Percentiles rank a stretch among this genome's conserved stretches.
phyloP scores from a whole-genome alignment of 2,329 filamentous ascomycete species.

The Ceratocystis ficicola region DNA sequence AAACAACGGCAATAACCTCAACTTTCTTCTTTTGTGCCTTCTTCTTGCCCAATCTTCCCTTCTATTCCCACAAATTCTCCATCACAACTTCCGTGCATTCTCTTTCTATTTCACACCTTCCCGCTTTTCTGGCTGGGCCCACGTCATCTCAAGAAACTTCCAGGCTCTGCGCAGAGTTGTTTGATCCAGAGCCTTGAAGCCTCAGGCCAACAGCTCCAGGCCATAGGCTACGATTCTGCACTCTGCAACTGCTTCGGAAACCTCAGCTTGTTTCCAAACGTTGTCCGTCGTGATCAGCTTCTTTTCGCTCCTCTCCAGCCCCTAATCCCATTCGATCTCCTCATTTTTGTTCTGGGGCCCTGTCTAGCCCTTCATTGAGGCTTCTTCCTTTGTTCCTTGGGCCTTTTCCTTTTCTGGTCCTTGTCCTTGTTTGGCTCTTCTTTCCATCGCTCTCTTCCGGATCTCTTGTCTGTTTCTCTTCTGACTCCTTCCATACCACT shows the following conservation, averaged over 20 bases:
- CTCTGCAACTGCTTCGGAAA: neutral
- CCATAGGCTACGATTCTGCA: neutral
- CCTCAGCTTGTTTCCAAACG: neutral
- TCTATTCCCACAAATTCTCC: no score
- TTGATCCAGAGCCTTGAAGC: neutral
- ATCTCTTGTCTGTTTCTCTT: neutral
- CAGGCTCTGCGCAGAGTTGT: no score
- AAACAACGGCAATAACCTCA: no score
- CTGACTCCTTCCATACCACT: neutral
- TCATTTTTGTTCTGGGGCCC: constrained; percentile 2
- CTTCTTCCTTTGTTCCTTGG: neutral
- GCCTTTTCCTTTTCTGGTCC: neutral
- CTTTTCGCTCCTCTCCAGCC: neutral
- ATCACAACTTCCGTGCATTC: neutral
- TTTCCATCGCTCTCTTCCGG: neutral
- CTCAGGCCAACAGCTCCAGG: neutral
- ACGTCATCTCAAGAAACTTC: neutral
- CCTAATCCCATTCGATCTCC: neutral
- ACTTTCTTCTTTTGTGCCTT: neutral
- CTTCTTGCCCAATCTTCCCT: neutral
- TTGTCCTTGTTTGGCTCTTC: neutral
- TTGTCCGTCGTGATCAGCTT: neutral
- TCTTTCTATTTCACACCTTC: neutral
- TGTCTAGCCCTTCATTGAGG: neutral
- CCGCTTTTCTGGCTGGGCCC: neutral